These are phyloP conservation scores for Leccinum rimulosum DNA, from an alignment of 768 basidiomycete genomes.

Conservation along the genomic window DNA sequence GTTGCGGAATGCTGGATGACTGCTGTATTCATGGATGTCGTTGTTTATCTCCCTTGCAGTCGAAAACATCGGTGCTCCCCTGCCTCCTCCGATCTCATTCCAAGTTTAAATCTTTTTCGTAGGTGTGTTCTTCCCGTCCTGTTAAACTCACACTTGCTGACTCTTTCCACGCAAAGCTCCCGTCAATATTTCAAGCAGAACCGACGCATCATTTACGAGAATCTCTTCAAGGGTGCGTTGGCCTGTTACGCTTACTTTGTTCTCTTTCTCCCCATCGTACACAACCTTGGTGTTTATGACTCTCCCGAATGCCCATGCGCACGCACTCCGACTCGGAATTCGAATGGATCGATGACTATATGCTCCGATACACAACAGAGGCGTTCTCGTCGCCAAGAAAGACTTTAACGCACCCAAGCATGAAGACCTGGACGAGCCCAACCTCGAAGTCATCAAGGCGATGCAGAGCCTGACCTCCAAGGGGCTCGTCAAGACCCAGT, in stretches of 20 bases:
- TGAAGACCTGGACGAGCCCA: conserved; percentile 77
- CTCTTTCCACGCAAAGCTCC: too few relatives aligned
- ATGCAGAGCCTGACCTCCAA: conserved; percentile 66
- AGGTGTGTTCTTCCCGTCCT: neutral
- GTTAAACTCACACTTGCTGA: neutral
- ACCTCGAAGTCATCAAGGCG: conserved; percentile 75
- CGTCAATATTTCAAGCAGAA: conserved; percentile 87
- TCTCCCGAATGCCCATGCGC: too few relatives aligned
- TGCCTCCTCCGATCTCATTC: neutral
- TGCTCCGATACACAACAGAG: conserved; percentile 49
- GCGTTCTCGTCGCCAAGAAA: conserved; percentile 98
- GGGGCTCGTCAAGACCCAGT: conserved; percentile 97
- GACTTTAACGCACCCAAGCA: conserved; percentile 98
- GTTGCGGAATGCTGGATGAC: conserved; percentile 34
- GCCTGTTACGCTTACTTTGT: too few relatives aligned
- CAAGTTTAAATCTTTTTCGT: neutral
- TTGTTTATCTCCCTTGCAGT: conserved; percentile 26
- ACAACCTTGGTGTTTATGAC: too few relatives aligned
- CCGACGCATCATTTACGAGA: conserved; percentile 95
- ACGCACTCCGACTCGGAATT: too few relatives aligned
- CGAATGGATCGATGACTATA: too few relatives aligned
- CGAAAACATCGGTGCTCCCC: conserved; percentile 36
- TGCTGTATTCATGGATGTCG: conserved; percentile 27
- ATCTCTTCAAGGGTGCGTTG: conserved; percentile 94
- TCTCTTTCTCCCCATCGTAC: too few relatives aligned